phyloP scores from a whole-genome alignment of 805 yeast genomes.

The Yarrowia sp. region DNA sequence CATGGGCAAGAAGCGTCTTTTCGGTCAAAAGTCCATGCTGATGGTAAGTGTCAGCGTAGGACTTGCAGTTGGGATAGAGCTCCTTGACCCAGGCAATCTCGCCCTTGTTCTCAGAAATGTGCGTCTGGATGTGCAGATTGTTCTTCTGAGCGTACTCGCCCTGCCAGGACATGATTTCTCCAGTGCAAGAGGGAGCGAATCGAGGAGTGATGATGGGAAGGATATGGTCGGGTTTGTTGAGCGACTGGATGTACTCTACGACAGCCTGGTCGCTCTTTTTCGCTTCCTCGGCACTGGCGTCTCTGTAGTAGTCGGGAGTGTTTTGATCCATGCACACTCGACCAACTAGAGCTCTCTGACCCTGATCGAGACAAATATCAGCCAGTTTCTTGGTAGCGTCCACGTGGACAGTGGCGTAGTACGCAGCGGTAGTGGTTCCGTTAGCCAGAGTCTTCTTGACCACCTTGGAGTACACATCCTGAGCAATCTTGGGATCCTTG shows the following conservation, averaged over 20 bases:
- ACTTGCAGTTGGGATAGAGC: conserved; percentile 71
- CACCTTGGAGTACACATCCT: conserved; percentile 67
- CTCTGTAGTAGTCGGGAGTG: conserved; percentile 71
- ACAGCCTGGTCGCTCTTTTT: conserved; percentile 62
- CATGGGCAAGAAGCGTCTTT: conserved; percentile 87
- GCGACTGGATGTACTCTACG: conserved; percentile 59
- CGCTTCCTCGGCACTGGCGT: conserved; percentile 63
- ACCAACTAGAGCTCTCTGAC: conserved; percentile 91
- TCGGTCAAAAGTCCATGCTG: conserved; percentile 63
- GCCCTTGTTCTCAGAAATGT: conserved; percentile 77
- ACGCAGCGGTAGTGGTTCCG: conserved; percentile 93
- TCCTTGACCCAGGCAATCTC: conserved; percentile 78
- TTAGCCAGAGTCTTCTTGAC: conserved; percentile 70
- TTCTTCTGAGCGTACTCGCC: conserved; percentile 61
- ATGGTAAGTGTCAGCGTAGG: conserved; percentile 81
- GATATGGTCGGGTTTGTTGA: conserved; percentile 62
- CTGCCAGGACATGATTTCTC: conserved; percentile 64
- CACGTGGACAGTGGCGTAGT: conserved; percentile 87
- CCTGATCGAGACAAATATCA: conserved; percentile 65
- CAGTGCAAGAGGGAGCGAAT: conserved; percentile 87
- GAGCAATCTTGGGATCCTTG: conserved; percentile 61
- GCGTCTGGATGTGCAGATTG: conserved; percentile 82
- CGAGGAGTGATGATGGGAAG: conserved; percentile 88
- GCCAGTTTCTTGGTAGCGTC: conserved; percentile 80
- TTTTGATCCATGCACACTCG: conserved; percentile 92